These are phyloP conservation scores for Pythium insidiosum DNA, from an alignment of 352 stramenopile species.

Conservation along the genomic window DNA sequence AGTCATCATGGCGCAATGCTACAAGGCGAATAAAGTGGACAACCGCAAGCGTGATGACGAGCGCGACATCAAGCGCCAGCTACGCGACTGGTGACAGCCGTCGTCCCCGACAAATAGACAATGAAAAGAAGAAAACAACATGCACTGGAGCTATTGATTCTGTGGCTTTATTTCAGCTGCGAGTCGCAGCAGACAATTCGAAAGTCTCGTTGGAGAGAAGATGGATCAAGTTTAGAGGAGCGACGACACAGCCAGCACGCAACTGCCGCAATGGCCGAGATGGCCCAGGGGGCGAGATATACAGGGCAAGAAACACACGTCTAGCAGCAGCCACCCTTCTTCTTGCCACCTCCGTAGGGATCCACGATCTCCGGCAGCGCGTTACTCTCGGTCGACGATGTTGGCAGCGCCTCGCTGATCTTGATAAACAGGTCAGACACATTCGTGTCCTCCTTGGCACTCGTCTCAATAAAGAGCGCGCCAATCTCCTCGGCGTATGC, in stretches of 20 bases:
- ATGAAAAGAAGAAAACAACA: conserved; percentile 1
- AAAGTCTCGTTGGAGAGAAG: no score
- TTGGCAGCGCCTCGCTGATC: conserved; percentile 78
- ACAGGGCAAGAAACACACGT: conserved; percentile 8
- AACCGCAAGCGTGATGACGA: conserved; percentile 68
- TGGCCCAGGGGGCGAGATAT: no score
- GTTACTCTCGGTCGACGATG: conserved; percentile 66
- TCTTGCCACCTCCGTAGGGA: conserved; percentile 75
- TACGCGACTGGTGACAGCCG: conserved; percentile 55
- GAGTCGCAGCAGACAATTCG: no score
- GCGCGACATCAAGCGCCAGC: conserved; percentile 62
- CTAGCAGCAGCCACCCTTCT: conserved; percentile 80
- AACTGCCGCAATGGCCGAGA: neutral
- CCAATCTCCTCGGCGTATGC: conserved; percentile 91
- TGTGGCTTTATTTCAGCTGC: no score
- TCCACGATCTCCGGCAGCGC: conserved; percentile 81
- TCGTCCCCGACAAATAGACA: conserved; percentile 1
- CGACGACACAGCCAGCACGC: no score
- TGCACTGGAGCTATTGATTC: no score
- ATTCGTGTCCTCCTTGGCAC: conserved; percentile 91
- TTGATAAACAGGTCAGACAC: conserved; percentile 92
- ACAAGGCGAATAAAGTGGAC: conserved; percentile 56
- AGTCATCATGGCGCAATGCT: conserved; percentile 65
- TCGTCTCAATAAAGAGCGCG: conserved; percentile 91
- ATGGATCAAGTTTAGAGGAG: no score